Evolutionary conservation across 2,329 filamentous ascomycete species (phyloP).

Genomic region (Monilinia laxa): DNA sequence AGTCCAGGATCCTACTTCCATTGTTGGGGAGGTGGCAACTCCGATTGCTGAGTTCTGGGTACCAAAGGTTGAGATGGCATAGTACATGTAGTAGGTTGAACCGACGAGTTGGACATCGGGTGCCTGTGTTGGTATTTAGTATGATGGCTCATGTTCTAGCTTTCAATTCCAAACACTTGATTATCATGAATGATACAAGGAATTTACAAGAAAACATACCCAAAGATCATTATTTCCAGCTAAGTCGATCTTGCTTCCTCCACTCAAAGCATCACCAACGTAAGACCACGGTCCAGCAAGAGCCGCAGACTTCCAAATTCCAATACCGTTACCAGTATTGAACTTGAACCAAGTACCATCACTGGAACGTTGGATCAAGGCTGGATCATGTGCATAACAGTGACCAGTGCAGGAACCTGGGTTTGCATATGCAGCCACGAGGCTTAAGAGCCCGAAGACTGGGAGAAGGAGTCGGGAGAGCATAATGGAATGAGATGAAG

Average conservation of each 20-base stretch:
- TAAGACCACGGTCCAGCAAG: constrained; percentile 46
- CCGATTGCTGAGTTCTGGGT: constrained; percentile 56
- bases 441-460: constrained; percentile 16
- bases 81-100: constrained; percentile 61
- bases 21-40: constrained; percentile 43
- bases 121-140: constrained; percentile 47
- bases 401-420: constrained; percentile 44
- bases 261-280: constrained; percentile 42
- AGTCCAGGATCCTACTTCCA: constrained; percentile 58
- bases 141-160: neutral
- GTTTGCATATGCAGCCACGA: constrained; percentile 37
- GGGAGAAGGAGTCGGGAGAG: constrained; percentile 8
- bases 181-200: neutral
- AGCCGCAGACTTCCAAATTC: constrained; percentile 43
- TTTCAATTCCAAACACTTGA: neutral
- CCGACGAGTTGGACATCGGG: constrained; percentile 62
- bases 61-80: constrained; percentile 56
- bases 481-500: neutral
- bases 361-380: constrained; percentile 43
- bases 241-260: constrained; percentile 42
- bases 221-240: constrained; percentile 43
- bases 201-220: constrained; percentile 37
- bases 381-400: constrained; percentile 46
- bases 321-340: constrained; percentile 45
- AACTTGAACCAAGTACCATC: constrained; percentile 48